Base-by-base conservation (phyloP, 176 grass and related monocot species). In the Secale cereale region DNA sequence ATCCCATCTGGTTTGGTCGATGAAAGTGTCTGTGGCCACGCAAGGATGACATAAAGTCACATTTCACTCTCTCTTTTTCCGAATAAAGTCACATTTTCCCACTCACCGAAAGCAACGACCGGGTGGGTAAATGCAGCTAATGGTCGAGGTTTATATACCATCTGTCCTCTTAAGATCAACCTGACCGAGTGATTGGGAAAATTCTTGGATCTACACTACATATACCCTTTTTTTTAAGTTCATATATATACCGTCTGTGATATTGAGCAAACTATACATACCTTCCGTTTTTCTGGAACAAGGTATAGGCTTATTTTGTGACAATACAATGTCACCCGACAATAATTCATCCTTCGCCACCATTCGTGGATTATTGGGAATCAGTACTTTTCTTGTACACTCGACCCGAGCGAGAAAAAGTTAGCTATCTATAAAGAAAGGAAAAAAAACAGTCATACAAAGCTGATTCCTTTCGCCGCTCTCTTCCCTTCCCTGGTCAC, bases 91-190 rank as follows among this genome's bases (percentile, higher is more conserved):
- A 14, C 52, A 12, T 78, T 85, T 78, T n/a, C n/a, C n/a, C 74
- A 28, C 19, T 48, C 36, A 7, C 81, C 72, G 76, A 88, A 88
- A 84, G 86, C 61, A 39, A 16, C 22, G 25, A 23, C 72, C 72
- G 10, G 7, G 32, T 40, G 1, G 46, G 46, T 50, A 50, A 50
- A 50, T 76, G 5, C n/a, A 6, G 29, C 40, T 39, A 14, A 5
- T 4, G 39, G 35, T 30, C 25, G 26, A 63, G 4, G 0, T 61
- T 25, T 11, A 61, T 26, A 26, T 54, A 19, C 17, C 27, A 20
- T 35, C 3, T 5, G 74, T 23, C 20, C 8, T 77, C 41, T 45
- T 1, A 13, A 70, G 67, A 33, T 70, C 35, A 12, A 39, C 67
- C 19, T 48, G 45, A 16, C 1, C 14, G 45, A 17, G 45, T 40